These are phyloP conservation scores for Plasmodium inui DNA, from an alignment of 169 alveolate species.

Conservation along the genomic window DNA sequence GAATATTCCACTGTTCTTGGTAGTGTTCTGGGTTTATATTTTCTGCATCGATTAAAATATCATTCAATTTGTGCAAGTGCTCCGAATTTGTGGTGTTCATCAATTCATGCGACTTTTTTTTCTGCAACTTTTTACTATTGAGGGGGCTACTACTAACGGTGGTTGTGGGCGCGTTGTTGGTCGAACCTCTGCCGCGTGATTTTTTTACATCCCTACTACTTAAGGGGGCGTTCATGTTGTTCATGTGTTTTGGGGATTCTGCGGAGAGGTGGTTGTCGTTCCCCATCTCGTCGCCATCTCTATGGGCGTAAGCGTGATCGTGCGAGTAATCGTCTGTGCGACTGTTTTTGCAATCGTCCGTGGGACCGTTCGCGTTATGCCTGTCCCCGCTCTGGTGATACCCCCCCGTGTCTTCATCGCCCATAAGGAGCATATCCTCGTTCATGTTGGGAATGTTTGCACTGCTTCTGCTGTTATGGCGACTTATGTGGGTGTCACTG, in stretches of 20 bases:
- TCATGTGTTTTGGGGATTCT: background rate
- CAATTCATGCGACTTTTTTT: constrained; percentile 18
- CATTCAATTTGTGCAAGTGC: constrained; percentile 47
- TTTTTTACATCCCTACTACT: background rate
- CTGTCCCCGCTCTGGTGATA: background rate
- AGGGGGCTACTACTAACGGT: background rate
- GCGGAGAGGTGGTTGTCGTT: background rate
- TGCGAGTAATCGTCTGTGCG: too few species aligned
- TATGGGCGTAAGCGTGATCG: background rate
- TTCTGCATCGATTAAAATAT: constrained; percentile 60
- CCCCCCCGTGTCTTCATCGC: background rate
- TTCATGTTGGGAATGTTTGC: constrained; percentile 24
- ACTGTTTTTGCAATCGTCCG: too few species aligned
- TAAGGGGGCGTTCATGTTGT: background rate
- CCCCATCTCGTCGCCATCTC: background rate
- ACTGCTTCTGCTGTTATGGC: background rate
- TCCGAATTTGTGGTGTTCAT: background rate
- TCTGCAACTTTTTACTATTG: constrained; percentile 7
- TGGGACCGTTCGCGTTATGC: background rate
- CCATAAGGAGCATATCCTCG: constrained; percentile 33
- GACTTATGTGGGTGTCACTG: background rate
- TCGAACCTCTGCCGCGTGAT: background rate
- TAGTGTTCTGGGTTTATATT: constrained; percentile 66
- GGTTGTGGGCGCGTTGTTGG: background rate
- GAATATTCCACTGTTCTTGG: constrained; percentile 73